Conservation (phyloP, 2,329 filamentous ascomycete species). For the Aspergillus vadensis region DNA sequence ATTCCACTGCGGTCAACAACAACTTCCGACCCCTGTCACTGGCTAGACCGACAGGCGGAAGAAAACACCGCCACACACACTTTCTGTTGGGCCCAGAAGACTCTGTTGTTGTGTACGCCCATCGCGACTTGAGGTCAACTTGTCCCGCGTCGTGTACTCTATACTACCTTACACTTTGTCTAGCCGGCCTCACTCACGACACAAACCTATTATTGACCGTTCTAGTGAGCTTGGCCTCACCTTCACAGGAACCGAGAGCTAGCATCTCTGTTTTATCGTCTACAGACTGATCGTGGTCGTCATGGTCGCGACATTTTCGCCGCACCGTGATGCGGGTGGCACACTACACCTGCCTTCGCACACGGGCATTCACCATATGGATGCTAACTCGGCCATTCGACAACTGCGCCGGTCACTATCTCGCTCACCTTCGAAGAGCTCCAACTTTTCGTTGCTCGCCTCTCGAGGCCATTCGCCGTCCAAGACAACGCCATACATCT, state of each 20-base stretch:
- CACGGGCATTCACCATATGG: constrained; percentile 77
- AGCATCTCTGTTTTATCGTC: background rate
- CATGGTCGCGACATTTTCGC: constrained; percentile 53
- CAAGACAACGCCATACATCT: constrained; percentile 50
- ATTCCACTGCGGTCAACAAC: constrained; percentile 31
- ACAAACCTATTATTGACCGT: background rate
- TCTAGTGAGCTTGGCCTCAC: background rate
- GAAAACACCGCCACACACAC: constrained; percentile 19
- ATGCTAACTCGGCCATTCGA: constrained; percentile 78
- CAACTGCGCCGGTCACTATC: constrained; percentile 85
- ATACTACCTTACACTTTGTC: background rate
- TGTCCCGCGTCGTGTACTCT: background rate
- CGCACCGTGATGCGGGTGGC: constrained; percentile 62
- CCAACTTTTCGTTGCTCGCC: constrained; percentile 65
- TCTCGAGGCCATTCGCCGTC: constrained; percentile 55
- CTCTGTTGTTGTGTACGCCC: constrained; percentile 19
- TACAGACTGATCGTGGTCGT: constrained; percentile 28
- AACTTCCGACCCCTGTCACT: constrained; percentile 12
- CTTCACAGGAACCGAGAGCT: background rate
- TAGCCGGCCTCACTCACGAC: background rate
- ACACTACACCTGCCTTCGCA: constrained; percentile 86
- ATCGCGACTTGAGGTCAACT: constrained; percentile 9
- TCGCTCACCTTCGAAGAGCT: constrained; percentile 83
- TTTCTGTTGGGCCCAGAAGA: constrained; percentile 10
- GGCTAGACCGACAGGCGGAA: constrained; percentile 14